A percentile compares a stretch with the other conserved stretches of the same genome.
Evolutionary conservation across 192 early-diverging fungal species (phyloP).

Genomic region (Haplosporangium gracile): DNA sequence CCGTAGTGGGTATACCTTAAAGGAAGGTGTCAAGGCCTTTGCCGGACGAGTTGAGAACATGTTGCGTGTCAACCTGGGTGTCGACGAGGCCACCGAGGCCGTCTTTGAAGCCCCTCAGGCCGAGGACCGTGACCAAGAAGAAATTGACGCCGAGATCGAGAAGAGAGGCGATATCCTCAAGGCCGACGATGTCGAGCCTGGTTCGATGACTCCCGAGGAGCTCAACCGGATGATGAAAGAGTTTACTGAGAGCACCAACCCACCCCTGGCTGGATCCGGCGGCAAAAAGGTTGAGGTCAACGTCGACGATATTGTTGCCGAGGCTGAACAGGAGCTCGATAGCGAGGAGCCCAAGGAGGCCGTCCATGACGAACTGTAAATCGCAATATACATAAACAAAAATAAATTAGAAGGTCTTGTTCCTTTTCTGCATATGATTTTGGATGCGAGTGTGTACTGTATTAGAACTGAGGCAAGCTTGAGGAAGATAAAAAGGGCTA

Average conservation of each 20-base stretch:
- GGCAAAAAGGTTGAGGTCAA: conserved; percentile 51
- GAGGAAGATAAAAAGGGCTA: too few species aligned
- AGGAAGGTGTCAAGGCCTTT: conserved; percentile 65
- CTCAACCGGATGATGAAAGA: conserved; percentile 53
- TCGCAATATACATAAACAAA: neutral
- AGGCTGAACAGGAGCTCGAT: conserved; percentile 51
- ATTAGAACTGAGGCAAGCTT: too few species aligned
- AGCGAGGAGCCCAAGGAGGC: conserved; percentile 35
- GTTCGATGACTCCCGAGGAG: conserved; percentile 41
- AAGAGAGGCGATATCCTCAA: conserved; percentile 47
- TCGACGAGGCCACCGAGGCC: conserved; percentile 60
- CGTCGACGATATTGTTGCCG: conserved; percentile 51
- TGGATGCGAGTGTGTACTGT: too few species aligned
- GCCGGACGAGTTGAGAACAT: conserved; percentile 68
- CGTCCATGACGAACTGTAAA: conserved; percentile 58
- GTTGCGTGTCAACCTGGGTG: conserved; percentile 63
- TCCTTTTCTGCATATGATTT: neutral
- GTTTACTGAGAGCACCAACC: conserved; percentile 53
- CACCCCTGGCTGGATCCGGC: conserved; percentile 16
- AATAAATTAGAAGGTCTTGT: neutral
- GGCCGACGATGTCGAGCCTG: conserved; percentile 39
- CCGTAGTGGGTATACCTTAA: conserved; percentile 71
- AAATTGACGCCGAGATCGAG: conserved; percentile 42
- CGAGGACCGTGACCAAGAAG: conserved; percentile 47
- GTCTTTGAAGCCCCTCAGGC: conserved; percentile 49